Evolutionary conservation across 139 green algal species (phyloP).

Genomic region (Gonium pectorale): DNA sequence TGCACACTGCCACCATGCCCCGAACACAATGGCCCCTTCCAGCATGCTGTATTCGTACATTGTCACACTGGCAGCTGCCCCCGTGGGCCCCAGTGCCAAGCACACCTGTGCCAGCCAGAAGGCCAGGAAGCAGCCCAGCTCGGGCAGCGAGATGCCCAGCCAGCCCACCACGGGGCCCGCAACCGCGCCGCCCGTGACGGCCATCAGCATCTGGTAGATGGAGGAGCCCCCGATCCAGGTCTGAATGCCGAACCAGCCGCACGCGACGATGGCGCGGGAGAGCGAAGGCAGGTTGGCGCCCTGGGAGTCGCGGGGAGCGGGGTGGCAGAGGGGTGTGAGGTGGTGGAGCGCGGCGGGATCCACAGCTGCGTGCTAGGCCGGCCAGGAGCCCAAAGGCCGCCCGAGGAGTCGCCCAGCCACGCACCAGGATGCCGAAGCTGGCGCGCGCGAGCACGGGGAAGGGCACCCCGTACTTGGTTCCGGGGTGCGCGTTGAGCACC

Average conservation of each 20-base stretch:
- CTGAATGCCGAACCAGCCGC: conserved; percentile 89
- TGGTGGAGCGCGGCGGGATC: no score
- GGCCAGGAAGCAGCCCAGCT: conserved; percentile 74
- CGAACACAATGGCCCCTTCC: no score
- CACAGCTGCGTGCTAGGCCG: no score
- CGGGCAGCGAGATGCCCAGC: conserved; percentile 65
- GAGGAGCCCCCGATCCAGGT: conserved; percentile 73
- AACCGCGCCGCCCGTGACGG: conserved; percentile 30
- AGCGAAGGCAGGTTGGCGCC: conserved; percentile 79
- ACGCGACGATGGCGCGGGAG: conserved; percentile 76
- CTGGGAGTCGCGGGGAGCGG: not conserved
- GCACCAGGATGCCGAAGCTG: conserved; percentile 75
- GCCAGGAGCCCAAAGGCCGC: no score
- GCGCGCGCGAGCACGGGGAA: conserved; percentile 82
- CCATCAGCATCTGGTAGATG: conserved; percentile 63
- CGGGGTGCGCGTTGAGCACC: conserved; percentile 77
- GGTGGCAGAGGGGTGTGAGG: not conserved
- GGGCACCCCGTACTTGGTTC: conserved; percentile 76
- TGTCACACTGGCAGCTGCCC: no score
- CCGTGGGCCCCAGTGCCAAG: no score
- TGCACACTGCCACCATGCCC: no score
- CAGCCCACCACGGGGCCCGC: conserved; percentile 13
- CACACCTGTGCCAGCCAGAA: conserved; percentile 76
- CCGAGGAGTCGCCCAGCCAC: no score
- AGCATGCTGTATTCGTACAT: no score